Conservation (phyloP, 139 green algal species). For the Closterium sp. region DNA sequence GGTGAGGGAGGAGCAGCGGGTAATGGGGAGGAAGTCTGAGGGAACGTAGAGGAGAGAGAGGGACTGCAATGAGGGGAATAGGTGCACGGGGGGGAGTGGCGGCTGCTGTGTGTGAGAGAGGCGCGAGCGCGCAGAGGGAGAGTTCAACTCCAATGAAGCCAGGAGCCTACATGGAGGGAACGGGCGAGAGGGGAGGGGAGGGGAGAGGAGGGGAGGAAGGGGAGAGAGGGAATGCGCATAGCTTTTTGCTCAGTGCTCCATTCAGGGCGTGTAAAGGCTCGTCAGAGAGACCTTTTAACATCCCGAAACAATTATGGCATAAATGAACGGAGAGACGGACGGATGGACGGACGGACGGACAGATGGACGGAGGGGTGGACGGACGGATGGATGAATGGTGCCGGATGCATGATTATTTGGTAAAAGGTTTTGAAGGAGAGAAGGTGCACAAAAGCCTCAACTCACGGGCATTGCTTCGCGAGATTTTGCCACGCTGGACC, state of each 20-base stretch:
- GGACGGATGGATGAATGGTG: no score
- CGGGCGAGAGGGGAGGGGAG: not conserved
- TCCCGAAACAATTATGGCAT: no score
- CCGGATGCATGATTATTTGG: no score
- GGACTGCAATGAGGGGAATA: not conserved
- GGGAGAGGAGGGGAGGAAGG: no score
- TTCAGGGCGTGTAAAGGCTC: no score
- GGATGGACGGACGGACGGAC: no score
- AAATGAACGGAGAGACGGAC: no score
- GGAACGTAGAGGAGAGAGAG: not conserved
- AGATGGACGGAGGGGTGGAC: no score
- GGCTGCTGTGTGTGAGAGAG: not conserved
- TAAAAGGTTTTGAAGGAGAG: not conserved
- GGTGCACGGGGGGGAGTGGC: not conserved
- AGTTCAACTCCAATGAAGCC: not conserved
- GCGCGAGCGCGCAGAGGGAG: not conserved
- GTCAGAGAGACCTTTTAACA: no score
- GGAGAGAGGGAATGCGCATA: no score
- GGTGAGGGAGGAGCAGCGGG: not conserved
- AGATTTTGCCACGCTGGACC: not conserved
- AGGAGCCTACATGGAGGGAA: not conserved
- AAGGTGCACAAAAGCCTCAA: not conserved
- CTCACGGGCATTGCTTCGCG: not conserved
- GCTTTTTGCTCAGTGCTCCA: no score
- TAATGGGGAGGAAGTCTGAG: not conserved